Conservation (phyloP, 345 rosid species). For the Eucalyptus albens region DNA sequence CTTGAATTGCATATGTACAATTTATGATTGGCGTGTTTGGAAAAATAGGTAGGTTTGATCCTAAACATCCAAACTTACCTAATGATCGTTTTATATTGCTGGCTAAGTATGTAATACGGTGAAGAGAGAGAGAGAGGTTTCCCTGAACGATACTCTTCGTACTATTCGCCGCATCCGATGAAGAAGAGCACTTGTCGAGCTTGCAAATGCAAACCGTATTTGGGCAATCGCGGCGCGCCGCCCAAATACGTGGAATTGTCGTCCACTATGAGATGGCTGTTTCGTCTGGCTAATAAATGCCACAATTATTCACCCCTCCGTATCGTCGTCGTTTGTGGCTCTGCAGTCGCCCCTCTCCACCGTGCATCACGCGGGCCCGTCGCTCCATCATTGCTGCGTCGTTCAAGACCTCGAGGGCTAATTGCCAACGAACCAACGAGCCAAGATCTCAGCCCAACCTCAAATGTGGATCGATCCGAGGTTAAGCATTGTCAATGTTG, state of each 20-base stretch:
- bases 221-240: neutral
- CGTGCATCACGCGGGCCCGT: neutral
- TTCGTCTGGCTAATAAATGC: neutral
- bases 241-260: neutral
- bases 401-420: neutral
- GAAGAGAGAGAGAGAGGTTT: neutral
- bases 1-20: neutral
- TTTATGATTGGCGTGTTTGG: neutral
- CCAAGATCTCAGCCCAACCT: neutral
- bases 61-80: neutral
- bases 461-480: neutral
- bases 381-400: neutral
- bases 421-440: neutral
- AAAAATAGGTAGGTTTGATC: neutral
- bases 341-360: neutral
- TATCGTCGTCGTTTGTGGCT: neutral
- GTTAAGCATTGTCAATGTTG: neutral
- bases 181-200: neutral
- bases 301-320: neutral
- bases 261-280: fast-evolving
- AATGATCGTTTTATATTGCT: neutral
- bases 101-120: neutral
- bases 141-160: fast-evolving
- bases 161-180: neutral
- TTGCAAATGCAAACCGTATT: neutral